A percentile compares a stretch with the other conserved stretches of the same genome.
Evolutionary conservation across 2,329 filamentous ascomycete species (phyloP).

Genomic region (Kalmusia sp.): DNA sequence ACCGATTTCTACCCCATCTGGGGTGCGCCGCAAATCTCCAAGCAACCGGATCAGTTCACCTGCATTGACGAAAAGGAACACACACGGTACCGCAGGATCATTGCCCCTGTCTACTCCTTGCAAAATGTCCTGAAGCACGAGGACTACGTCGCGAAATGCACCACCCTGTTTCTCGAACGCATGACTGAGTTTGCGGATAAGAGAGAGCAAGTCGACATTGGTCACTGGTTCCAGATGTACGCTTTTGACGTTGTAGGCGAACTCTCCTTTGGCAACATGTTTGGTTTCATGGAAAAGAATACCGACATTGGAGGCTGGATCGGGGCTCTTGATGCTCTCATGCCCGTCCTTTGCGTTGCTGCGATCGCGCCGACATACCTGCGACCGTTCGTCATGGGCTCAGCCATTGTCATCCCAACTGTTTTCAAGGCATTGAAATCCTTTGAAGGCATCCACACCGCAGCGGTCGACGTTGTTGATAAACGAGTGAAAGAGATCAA

Average conservation of each 20-base stretch:
- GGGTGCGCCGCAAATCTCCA: slow-evolving; percentile 18
- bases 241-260: slow-evolving; percentile 52
- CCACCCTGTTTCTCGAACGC: slow-evolving; percentile 27
- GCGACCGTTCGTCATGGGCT: slow-evolving; percentile 33
- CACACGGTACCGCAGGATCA: slow-evolving; percentile 20
- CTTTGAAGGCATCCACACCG: slow-evolving; percentile 31
- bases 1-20: slow-evolving; percentile 22
- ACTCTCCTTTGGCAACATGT: slow-evolving; percentile 49
- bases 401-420: slow-evolving; percentile 27
- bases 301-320: slow-evolving; percentile 50
- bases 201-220: slow-evolving; percentile 29
- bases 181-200: slow-evolving; percentile 24
- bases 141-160: slow-evolving; percentile 30
- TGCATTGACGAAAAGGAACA: slow-evolving; percentile 27
- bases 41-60: slow-evolving; percentile 28
- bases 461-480: slow-evolving; percentile 27
- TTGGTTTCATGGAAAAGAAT: slow-evolving; percentile 51
- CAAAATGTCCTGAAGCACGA: slow-evolving; percentile 47
- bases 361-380: slow-evolving; percentile 38
- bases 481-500: slow-evolving; percentile 15
- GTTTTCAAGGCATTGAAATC: slow-evolving; percentile 33
- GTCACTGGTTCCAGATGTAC: slow-evolving; percentile 35
- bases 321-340: slow-evolving; percentile 43
- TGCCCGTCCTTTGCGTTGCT: slow-evolving; percentile 38
- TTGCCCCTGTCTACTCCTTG: slow-evolving; percentile 48